These are phyloP conservation scores for Leishmania tarentolae DNA, from an alignment of 208 protist species.

Conservation along the genomic window DNA sequence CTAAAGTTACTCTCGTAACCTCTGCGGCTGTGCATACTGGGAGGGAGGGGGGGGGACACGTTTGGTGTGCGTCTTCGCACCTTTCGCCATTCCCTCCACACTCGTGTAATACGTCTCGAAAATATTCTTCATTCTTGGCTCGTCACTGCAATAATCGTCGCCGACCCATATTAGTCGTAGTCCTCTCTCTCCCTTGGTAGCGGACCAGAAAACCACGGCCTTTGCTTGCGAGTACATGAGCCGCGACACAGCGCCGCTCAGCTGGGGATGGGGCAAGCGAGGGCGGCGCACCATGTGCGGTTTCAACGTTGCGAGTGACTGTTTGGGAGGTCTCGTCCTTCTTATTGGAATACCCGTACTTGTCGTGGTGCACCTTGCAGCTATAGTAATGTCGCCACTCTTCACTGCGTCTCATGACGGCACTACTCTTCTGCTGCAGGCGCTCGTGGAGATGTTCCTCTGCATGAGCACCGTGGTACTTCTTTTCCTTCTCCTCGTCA, in stretches of 20 bases:
- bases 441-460: constrained; percentile 19
- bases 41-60: neutral
- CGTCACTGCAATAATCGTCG: neutral
- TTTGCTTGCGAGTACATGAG: neutral
- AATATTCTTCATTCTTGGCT: neutral
- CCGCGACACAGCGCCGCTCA: neutral
- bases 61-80: neutral
- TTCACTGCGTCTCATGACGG: neutral
- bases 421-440: constrained; percentile 1
- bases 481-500: constrained; percentile 35
- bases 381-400: constrained; percentile 14
- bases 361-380: constrained; percentile 15
- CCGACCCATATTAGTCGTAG: neutral
- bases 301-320: constrained; percentile 36
- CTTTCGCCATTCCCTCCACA: neutral
- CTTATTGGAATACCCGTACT: constrained; percentile 25
- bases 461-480: constrained; percentile 1
- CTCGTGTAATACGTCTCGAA: neutral
- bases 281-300: constrained; percentile 14
- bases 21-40: neutral
- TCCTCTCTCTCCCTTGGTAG: neutral
- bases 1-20: neutral
- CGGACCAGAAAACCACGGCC: neutral
- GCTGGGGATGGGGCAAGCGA: neutral
- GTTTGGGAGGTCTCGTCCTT: constrained; percentile 22